Evolutionary conservation across 345 rosid species (phyloP), one percentile per base, ranked within the genome.

Genomic region (Populus alba): DNA sequence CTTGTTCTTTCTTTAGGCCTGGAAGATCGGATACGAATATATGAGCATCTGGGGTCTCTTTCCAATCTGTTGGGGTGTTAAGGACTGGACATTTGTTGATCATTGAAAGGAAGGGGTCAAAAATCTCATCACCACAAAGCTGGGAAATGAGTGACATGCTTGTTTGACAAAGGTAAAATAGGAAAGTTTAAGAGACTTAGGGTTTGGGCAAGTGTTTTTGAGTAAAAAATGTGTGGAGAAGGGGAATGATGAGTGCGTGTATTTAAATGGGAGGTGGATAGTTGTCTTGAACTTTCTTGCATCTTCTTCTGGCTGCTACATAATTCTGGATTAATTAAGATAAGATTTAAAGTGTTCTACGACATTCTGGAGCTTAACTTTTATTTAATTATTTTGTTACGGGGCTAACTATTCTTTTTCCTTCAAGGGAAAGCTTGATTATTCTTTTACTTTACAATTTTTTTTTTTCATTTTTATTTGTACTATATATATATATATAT

Each of bases 31-130:
- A 63, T 7, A 66, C 23, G 76, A 72, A 78, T 17, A 72, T 31
- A n/a, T 78, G 77, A 0, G 76, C 75, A 1, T 78, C 81, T 1
- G 65, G 66, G 59, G 81, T 78, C 47, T 78, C 81, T 51, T 78
- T 78, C 81, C 81, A 78, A 39, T 78, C 81, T 6, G 82, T 79
- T 43, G 82, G 82, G 17, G 78, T 69, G 77, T 18, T 79, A 23
- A 90, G 85, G 13, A 88, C 89, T 0, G 93, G 93, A 62, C 93
- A 88, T 43, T 70, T 80, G 80, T 86, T 87, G 5, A 85, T 59
- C 82, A 90, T 39, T 7, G 89, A 82, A 15, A 90, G 88, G 74
- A 89, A 87, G 11, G 89, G 90, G 71, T 89, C 89, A 20, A 75
- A 75, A 3, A 77, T 79, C 73, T 87, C 90, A 51, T 70, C 86